Conservation (phyloP, 2,329 filamentous ascomycete species). For the Chaetothyriales sp. region DNA sequence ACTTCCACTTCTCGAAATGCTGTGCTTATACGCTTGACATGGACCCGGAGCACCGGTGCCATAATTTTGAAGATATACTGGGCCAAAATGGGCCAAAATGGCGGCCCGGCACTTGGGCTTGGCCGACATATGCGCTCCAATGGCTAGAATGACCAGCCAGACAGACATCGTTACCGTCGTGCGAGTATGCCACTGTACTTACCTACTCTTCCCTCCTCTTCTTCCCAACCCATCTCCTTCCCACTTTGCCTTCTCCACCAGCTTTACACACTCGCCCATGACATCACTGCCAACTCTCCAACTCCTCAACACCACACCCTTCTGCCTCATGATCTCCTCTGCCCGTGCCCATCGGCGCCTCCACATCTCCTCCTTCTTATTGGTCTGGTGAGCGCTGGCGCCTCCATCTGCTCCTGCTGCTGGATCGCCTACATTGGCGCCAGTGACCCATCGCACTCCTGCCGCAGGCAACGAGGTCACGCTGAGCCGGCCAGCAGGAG, state of each 20-base stretch:
- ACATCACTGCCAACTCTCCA: slow-evolving; percentile 36
- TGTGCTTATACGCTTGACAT: too few species aligned
- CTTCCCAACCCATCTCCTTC: slow-evolving; percentile 5
- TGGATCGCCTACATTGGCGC: slow-evolving; percentile 10
- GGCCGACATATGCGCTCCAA: too few species aligned
- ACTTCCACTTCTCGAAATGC: too few species aligned
- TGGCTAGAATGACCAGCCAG: neutral
- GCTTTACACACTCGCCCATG: slow-evolving; percentile 29
- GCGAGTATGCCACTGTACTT: neutral
- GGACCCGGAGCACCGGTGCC: too few species aligned
- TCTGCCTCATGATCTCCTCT: slow-evolving; percentile 28
- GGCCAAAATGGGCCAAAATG: too few species aligned
- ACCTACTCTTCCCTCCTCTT: neutral
- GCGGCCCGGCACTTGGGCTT: too few species aligned
- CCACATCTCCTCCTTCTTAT: slow-evolving; percentile 38
- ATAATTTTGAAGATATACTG: too few species aligned
- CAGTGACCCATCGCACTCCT: slow-evolving; percentile 21
- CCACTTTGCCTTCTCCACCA: slow-evolving; percentile 29
- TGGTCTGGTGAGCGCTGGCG: slow-evolving; percentile 19
- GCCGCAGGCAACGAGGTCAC: slow-evolving; percentile 20
- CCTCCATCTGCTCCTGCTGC: slow-evolving; percentile 11
- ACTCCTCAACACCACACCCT: slow-evolving; percentile 31
- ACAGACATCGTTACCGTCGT: neutral
- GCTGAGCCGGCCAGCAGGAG: slow-evolving; percentile 20
- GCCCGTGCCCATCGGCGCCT: slow-evolving; percentile 34